These are phyloP conservation scores for Dictyostelium firmibasis DNA, from an alignment of 78 protist genomes.

Conservation along the genomic window DNA sequence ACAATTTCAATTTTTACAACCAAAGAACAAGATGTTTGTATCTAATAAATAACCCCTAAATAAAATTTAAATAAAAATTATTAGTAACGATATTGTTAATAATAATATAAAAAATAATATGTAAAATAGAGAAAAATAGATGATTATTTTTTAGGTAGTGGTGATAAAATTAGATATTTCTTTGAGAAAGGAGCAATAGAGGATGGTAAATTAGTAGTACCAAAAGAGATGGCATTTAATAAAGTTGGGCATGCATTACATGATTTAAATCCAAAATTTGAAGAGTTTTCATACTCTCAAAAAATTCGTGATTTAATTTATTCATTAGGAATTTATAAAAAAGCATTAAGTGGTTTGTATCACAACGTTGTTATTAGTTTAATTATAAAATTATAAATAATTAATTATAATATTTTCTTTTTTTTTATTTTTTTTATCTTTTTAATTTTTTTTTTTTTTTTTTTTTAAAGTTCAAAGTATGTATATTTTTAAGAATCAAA, in stretches of 20 bases:
- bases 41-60: background rate
- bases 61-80: background rate
- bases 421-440: too few species aligned
- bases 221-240: conserved; percentile 39
- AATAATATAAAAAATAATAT: background rate
- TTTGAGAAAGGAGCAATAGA: conserved; percentile 79
- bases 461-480: conserved; percentile 73
- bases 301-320: conserved; percentile 34
- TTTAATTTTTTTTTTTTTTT: too few species aligned
- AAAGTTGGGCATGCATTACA: conserved; percentile 86
- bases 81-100: background rate
- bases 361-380: too few species aligned
- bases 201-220: conserved; percentile 42
- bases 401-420: too few species aligned
- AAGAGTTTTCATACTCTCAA: conserved; percentile 58
- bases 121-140: conserved; percentile 43
- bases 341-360: conserved; percentile 27
- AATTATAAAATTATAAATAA: too few species aligned
- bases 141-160: conserved; percentile 70
- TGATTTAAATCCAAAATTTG: conserved; percentile 70
- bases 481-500: conserved; percentile 87
- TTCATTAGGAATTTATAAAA: conserved; percentile 30
- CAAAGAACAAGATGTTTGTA: conserved; percentile 37
- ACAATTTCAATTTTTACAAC: conserved; percentile 25
- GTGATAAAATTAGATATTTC: conserved; percentile 77